phyloP scores from a whole-genome alignment of 2,329 filamentous ascomycete species.

The Neopestalotiopsis clavispora region DNA sequence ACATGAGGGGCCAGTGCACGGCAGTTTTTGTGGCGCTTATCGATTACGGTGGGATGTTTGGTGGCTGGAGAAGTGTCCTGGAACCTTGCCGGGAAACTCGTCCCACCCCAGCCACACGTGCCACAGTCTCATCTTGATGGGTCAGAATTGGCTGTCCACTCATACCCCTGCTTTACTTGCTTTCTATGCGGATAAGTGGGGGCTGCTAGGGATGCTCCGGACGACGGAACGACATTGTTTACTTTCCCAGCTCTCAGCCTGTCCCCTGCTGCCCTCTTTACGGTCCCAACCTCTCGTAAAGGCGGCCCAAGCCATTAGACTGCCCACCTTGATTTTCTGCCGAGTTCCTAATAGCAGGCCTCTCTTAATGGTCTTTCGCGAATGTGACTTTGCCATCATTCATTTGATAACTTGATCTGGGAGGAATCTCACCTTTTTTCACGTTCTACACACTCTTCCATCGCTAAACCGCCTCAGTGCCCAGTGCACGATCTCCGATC shows the following conservation, averaged over 20 bases:
- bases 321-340: constrained; percentile 3
- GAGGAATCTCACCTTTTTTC: constrained; percentile 4
- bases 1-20: neutral
- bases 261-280: neutral
- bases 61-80: too few relatives aligned
- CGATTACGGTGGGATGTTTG: neutral
- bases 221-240: too few relatives aligned
- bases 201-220: too few relatives aligned
- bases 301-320: neutral
- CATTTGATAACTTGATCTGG: neutral
- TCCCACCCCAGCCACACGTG: neutral
- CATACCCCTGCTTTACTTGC: neutral
- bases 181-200: neutral
- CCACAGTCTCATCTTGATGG: neutral
- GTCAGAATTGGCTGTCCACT: neutral
- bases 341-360: neutral
- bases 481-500: constrained; percentile 10
- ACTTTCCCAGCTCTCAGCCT: neutral
- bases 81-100: neutral
- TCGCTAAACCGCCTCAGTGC: constrained; percentile 8
- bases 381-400: constrained; percentile 18
- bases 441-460: constrained; percentile 1
- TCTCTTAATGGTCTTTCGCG: constrained; percentile 21
- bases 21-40: neutral
- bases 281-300: constrained; percentile 7